Conservation (phyloP, 441 rosid species). For the Capsella rubella region DNA sequence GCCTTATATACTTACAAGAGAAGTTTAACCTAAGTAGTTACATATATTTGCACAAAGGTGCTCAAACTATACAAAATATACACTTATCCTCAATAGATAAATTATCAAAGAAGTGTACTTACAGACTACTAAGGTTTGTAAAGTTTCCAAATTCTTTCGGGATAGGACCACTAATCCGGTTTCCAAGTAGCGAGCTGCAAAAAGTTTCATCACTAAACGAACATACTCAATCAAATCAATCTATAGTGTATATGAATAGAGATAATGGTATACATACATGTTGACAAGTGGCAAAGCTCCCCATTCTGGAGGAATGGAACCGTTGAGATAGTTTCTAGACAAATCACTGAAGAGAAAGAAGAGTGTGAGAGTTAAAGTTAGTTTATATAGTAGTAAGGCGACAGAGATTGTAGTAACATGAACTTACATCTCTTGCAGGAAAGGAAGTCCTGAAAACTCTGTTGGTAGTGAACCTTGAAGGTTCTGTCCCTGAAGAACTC, state of each 20-base stretch:
- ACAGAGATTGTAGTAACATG: background rate
- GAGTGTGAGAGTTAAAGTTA: constrained; percentile 23
- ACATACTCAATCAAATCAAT: background rate
- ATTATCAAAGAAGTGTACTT: constrained; percentile 37
- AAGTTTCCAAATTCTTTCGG: constrained; percentile 65
- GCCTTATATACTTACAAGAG: too few relatives aligned
- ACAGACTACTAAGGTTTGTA: constrained; percentile 51
- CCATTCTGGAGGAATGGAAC: constrained; percentile 67
- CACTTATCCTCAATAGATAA: too few relatives aligned
- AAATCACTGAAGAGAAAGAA: constrained; percentile 55
- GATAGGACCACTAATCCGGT: constrained; percentile 58
- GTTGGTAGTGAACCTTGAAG: constrained; percentile 57
- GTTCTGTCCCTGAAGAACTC: constrained; percentile 50
- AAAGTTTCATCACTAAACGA: constrained; percentile 18
- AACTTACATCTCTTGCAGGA: constrained; percentile 54
- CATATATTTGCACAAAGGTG: too few relatives aligned
- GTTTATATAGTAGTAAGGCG: background rate
- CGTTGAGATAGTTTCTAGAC: constrained; percentile 63
- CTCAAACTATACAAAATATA: too few relatives aligned
- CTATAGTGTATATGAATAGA: background rate
- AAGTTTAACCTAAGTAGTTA: too few relatives aligned
- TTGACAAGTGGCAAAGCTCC: constrained; percentile 45
- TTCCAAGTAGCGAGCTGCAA: constrained; percentile 57
- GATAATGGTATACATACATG: constrained; percentile 46
- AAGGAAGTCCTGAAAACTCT: constrained; percentile 53